Evolutionary conservation across 805 yeast genomes (phyloP), one percentile per base, ranked within the genome.

Genomic region (Candida tallmaniae): DNA sequence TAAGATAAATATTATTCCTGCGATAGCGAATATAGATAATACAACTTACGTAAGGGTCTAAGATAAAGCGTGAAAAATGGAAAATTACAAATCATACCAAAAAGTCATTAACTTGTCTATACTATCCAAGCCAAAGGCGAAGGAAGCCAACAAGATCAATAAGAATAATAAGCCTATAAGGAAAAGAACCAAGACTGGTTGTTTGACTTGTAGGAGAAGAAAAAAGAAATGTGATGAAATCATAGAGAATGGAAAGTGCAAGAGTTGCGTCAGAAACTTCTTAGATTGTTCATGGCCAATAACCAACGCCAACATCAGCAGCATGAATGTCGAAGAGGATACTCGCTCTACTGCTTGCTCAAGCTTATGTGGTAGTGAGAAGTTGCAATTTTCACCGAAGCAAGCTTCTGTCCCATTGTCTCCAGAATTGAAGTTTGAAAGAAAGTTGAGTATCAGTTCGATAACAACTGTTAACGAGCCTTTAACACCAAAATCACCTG

Each of bases 141-240:
- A 6, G 8, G 9, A 20, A 7, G 26, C 18, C 35, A n/a, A 23
- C 6, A 14, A 11, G n/a, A 29, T 18, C 35, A n/a, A 23, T 8
- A 14, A 11, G n/a, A 29, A 13, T 18, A 25, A 23, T 22, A 29
- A 34, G 18, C 33, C 40, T 25, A 31, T 35, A 21, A 47, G 44
- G 14, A 41, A 50, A 21, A 51, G 76, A 47, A 67, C 72, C 5
- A 64, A 70, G 40, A 68, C 76, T 4, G 77, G 77, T 4, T 77
- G 83, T 46, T 61, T 76, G 41, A 76, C 78, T 30, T 79, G 86
- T 52, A 65, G 83, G 34, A 68, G 72, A 41, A 68, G 83, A 47
- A 79, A 78, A 57, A 69, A 79, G 60, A 78, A 78, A 59, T 78
- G 84, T 54, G 82, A 77, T 46, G 75, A 74, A 42, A 54, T 56